Evolutionary conservation across 441 rosid species (phyloP).

Genomic region (Aquilaria agallochum): DNA sequence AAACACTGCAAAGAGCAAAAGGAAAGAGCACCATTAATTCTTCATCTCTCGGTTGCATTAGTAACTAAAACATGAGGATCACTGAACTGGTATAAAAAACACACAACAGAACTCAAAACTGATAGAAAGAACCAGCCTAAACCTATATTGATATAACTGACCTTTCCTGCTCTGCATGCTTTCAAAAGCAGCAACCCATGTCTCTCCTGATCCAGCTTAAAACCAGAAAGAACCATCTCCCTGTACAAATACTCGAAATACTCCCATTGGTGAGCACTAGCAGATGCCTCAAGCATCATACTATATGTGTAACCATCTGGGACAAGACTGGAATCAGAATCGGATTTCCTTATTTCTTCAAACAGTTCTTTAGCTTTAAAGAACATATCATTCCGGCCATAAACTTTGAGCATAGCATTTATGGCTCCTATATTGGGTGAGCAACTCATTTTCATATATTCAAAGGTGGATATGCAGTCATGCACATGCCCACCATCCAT

Average conservation of each 20-base stretch:
- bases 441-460: slow-evolving; percentile 63
- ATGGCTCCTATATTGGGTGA: slow-evolving; percentile 81
- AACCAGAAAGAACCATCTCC: slow-evolving; percentile 65
- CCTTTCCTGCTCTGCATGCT: slow-evolving; percentile 92
- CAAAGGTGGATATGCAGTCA: slow-evolving; percentile 67
- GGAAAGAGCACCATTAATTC: slow-evolving; percentile 4
- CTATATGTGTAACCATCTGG: slow-evolving; percentile 74
- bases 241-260: slow-evolving; percentile 83
- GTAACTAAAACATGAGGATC: neutral
- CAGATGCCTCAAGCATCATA: slow-evolving; percentile 84
- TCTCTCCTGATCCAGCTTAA: slow-evolving; percentile 65
- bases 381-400: slow-evolving; percentile 76
- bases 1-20: slow-evolving; percentile 43
- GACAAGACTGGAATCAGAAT: slow-evolving; percentile 20
- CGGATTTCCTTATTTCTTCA: slow-evolving; percentile 42
- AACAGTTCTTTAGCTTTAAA: slow-evolving; percentile 75
- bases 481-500: slow-evolving; percentile 72
- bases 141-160: slow-evolving; percentile 17
- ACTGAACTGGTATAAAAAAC: neutral
- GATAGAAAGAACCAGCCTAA: neutral
- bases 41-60: slow-evolving; percentile 4
- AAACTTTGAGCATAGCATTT: slow-evolving; percentile 82
- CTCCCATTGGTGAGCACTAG: slow-evolving; percentile 84
- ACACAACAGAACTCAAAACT: neutral
- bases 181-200: slow-evolving; percentile 51